Evolutionary conservation across 176 grass and related monocot genomes (phyloP), one percentile per base, ranked within the genome.

Genomic region (Stipa capillata): DNA sequence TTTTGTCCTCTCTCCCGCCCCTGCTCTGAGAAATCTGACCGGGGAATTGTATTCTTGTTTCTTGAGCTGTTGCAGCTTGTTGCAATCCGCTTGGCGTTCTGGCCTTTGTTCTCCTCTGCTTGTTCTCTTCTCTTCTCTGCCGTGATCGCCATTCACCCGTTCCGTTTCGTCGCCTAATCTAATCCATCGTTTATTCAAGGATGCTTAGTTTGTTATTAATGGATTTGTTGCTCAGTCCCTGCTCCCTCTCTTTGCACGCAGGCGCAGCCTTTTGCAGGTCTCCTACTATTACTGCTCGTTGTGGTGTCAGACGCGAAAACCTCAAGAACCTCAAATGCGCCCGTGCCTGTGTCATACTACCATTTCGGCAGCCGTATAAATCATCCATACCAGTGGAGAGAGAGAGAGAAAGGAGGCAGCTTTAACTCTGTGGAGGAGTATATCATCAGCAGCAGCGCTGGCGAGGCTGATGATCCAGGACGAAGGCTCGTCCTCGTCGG

Each of bases 401-500:
- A 31, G 20, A 14, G 15, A 52, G 7, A n/a, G 15, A 53, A 73
- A 37, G 3, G 2, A 10, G 8, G 25, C 73, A n/a, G 16, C 27
- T 60, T 77, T 60, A 61, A n/a, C n/a, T 13, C 16, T 2, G 8
- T 6, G 5, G 1, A 5, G n/a, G 5, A 10, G 15, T 24, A 20
- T 58, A 32, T 48, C 40, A 47, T 8, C 3, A 25, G 33, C 20
- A 0, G 68, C 35, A 55, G 58, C 72, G 71, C 78, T 59, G 56
- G 62, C 76, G 47, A 78, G 82, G 85, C 80, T 90, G 41, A 87
- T 91, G 87, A 81, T 91, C 57, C 89, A 94, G 45, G 89, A 94
- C 74, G 92, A 85, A 65, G 86, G 65, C 65, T 89, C 89, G 4
- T 89, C 92, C 59, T 94, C 92, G 57, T 91, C 92, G 33, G 89